phyloP scores from a whole-genome alignment of 352 stramenopile species.

The Pythium chondricola region DNA sequence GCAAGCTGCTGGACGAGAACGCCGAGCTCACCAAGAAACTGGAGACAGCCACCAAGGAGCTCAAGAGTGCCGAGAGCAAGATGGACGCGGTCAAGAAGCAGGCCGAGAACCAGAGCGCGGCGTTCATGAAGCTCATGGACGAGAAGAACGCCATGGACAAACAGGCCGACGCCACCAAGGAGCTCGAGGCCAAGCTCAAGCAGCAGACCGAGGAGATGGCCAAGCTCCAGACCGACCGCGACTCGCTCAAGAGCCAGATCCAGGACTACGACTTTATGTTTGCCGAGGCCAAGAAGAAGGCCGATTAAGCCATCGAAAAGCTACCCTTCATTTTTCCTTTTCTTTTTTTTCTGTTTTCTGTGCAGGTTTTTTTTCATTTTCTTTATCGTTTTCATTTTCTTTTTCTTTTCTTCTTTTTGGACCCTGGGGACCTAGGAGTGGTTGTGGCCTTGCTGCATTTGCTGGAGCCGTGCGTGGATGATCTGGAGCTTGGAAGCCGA shows the following conservation, averaged over 20 bases:
- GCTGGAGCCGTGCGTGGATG: constrained; percentile 53
- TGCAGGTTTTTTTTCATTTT: not conserved
- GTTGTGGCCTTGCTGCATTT: constrained; percentile 33
- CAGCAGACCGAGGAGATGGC: constrained; percentile 37
- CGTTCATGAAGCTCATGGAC: constrained; percentile 81
- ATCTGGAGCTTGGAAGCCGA: constrained; percentile 40
- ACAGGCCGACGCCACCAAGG: constrained; percentile 31
- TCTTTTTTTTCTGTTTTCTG: not conserved
- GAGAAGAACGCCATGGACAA: constrained; percentile 61
- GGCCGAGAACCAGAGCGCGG: constrained; percentile 63
- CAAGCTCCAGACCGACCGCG: constrained; percentile 49
- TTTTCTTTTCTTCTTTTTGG: no score
- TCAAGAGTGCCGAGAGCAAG: constrained; percentile 39
- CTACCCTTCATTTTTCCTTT: not conserved
- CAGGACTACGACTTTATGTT: constrained; percentile 90
- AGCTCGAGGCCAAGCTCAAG: constrained; percentile 38
- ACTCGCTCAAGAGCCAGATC: constrained; percentile 72
- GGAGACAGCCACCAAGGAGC: constrained; percentile 24
- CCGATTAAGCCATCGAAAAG: constrained; percentile 35
- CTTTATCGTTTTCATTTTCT: not conserved
- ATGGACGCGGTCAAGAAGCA: constrained; percentile 69
- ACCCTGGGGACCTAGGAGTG: no score
- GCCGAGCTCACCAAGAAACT: constrained; percentile 37
- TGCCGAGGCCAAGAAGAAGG: constrained; percentile 83
- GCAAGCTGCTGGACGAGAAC: constrained; percentile 65